These are phyloP conservation scores for Pascua guehoae DNA, from an alignment of 1,284 basidiomycete genomes.

Conservation along the genomic window DNA sequence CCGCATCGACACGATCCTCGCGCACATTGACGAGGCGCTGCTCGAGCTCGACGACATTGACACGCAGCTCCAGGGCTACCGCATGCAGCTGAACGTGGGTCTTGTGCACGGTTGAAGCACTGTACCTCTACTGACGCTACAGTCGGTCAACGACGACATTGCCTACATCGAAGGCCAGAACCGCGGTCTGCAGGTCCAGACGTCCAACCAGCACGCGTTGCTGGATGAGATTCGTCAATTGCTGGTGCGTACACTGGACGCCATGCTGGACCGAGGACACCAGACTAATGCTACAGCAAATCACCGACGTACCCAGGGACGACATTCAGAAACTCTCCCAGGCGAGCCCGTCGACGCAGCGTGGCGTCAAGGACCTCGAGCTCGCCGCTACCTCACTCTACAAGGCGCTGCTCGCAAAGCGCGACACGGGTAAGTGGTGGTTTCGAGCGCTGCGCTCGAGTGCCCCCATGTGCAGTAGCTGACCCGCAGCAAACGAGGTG, in stretches of 20 bases:
- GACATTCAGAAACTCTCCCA: conserved; percentile 74
- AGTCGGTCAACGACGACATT: conserved; percentile 94
- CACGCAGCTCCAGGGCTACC: conserved; percentile 78
- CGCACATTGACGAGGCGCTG: conserved; percentile 82
- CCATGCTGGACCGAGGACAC: no score
- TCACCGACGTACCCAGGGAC: conserved; percentile 80
- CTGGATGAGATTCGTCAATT: conserved; percentile 78
- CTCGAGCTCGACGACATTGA: conserved; percentile 83
- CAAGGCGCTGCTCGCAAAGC: conserved; percentile 87
- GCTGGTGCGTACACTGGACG: conserved; percentile 55
- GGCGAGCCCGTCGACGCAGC: conserved; percentile 73
- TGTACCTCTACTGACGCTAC: neutral
- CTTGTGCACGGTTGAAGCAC: no score
- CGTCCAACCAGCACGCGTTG: conserved; percentile 85
- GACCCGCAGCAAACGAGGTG: conserved; percentile 61
- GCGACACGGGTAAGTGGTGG: conserved; percentile 63
- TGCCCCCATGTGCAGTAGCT: neutral
- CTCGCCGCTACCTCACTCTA: conserved; percentile 83
- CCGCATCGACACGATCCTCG: conserved; percentile 78
- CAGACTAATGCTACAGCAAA: conserved; percentile 54
- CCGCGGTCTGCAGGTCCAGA: conserved; percentile 94
- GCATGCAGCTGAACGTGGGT: conserved; percentile 85
- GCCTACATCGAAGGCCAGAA: conserved; percentile 94
- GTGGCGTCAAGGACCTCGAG: conserved; percentile 75
- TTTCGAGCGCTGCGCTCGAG: conserved; percentile 21